Base-by-base conservation (phyloP, 2,329 filamentous ascomycete species). In the Diaporthe ilicicola region DNA sequence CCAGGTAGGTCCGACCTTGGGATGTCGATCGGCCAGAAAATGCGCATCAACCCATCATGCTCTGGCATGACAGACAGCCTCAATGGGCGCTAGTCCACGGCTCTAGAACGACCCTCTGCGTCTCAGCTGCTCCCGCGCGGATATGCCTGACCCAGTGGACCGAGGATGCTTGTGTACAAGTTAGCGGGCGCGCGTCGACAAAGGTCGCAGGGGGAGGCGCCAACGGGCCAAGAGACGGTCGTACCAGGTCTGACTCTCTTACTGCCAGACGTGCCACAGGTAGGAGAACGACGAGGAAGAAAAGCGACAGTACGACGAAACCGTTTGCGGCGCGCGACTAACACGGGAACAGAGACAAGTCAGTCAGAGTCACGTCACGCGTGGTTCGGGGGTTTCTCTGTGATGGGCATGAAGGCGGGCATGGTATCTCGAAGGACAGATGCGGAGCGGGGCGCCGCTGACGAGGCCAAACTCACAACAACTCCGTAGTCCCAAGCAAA, bases 401-500 rank as follows among this genome's bases (percentile, higher is more conserved):
- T 22, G 19, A n/a, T 19, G 32, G 2, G 22, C 22, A 29, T 24
- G 24, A 37, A 32, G 44, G 15, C 48, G 42, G 22, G 17, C 6
- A 48, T n/a, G 50, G 6, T 19, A 29, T 15, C 13, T 32, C 39
- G 64, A 51, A 24, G 46, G 55, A n/a, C n/a, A 7, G 10, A 22
- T 13, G 15, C 48, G 37, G 72, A 9, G 37, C 15, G 29, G 44
- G 24, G 29, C 10, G 13, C 51, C n/a, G 3, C 27, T 10, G 73
- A 24, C 50, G 56, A 19, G 27, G 59, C 27, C n/a, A 48, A 44
- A 86, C 92, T 79, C 85, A 97, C 94, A 81, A 98, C 93, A 78
- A 99, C 96, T 80, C 95, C 94, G 93, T 98, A 94, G 82, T 98
- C 93, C 94, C 95, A 98, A 76, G 97, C 96, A 82, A 98, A 99